These are phyloP conservation scores for Haematococcus sp. DNA, from an alignment of 139 green algal genomes.

Conservation along the genomic window DNA sequence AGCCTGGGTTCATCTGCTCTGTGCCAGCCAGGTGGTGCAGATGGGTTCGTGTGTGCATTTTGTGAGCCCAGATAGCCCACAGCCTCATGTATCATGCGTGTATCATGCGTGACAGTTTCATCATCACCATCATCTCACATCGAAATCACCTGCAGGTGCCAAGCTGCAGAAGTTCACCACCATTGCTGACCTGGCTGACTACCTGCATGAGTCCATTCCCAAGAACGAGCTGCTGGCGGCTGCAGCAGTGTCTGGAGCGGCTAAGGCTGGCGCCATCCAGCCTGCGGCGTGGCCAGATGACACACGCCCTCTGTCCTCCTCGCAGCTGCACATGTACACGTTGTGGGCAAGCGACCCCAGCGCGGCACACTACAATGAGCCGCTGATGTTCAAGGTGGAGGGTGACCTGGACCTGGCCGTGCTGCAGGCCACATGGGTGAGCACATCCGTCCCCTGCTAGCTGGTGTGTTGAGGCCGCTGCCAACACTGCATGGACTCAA, in stretches of 20 bases:
- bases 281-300: not conserved
- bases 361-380: conserved; percentile 7
- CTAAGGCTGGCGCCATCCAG: not conserved
- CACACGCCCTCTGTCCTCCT: not conserved
- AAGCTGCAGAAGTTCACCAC: conserved; percentile 5
- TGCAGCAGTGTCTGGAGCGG: not conserved
- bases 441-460: no score
- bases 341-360: not conserved
- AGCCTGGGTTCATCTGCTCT: no score
- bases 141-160: not conserved
- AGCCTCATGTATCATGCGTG: no score
- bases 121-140: no score
- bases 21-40: no score
- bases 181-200: conserved; percentile 2
- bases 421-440: not conserved
- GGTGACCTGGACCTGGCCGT: not conserved
- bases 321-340: conserved; percentile 11
- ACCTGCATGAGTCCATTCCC: not conserved
- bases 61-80: no score
- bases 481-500: no score
- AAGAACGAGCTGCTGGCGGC: not conserved
- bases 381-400: conserved; percentile 3
- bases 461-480: no score
- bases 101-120: no score
- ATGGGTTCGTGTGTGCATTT: no score